Conservation (phyloP, 306 rosid species). For the Heteromeles arbutifolia region DNA sequence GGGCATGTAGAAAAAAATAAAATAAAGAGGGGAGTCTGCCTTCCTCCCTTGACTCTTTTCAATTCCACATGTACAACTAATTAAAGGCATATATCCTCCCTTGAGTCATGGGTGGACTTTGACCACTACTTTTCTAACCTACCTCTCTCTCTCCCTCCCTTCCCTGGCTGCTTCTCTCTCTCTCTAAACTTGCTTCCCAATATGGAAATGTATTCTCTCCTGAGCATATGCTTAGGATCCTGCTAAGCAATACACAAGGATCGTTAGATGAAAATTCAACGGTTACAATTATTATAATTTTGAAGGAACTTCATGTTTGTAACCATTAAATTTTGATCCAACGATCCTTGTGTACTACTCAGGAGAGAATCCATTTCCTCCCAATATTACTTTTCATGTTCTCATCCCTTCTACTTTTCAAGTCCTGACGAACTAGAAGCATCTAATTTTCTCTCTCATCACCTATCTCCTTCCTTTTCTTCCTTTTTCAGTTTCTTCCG, state of each 20-base stretch:
- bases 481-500: background rate
- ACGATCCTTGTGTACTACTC: too few species aligned
- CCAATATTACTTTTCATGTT: conserved; percentile 52
- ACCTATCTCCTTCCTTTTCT: background rate
- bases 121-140: conserved; percentile 71
- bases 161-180: conserved; percentile 19
- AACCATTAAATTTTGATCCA: too few species aligned
- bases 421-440: background rate
- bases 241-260: too few species aligned
- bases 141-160: background rate
- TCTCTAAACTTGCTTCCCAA: background rate
- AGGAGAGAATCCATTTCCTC: too few species aligned
- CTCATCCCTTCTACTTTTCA: conserved; percentile 3
- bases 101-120: conserved; percentile 40
- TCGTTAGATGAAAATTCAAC: too few species aligned
- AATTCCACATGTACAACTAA: conserved; percentile 9
- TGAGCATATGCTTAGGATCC: too few species aligned
- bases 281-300: too few species aligned
- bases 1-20: background rate
- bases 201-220: too few species aligned
- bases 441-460: background rate
- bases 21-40: conserved; percentile 38
- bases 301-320: too few species aligned
- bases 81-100: background rate
- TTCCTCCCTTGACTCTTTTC: conserved; percentile 57